Evolutionary conservation across 2,329 filamentous ascomycete species (phyloP), one percentile per base, ranked within the genome.

Genomic region (Calonectria crousiana): DNA sequence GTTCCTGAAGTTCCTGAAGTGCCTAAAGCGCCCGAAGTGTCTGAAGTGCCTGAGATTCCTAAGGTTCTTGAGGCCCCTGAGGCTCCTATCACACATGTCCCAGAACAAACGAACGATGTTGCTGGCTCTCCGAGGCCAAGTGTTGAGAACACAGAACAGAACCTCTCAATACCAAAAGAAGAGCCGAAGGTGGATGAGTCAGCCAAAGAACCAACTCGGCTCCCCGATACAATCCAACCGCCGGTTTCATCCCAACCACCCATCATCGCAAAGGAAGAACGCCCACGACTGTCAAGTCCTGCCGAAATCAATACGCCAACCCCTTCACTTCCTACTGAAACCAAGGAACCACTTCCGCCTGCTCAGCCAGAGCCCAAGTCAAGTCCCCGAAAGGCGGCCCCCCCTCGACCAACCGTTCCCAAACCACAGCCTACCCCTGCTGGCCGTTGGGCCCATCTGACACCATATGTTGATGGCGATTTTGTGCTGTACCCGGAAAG

Each of bases 381-480:
- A 47, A 80, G 78, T 47, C 78, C 79, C 8, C 76, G 72, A 41
- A 81, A 81, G 56, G 56, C 69, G 16, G 51, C 62, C 13, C 62
- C 75, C 16, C 52, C 69, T 34, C 72, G 73, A n/a, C 49, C 77
- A 28, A 68, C 64, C 10, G 69, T 76, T n/a, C 62, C 72, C 28
- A 78, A 81, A 70, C 78, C 82, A 36, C 83, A 84, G 44, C 82
- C 82, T 62, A 73, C 77, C 6, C 83, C 82, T 16, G 70, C 68
- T 16, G 83, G 84, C 3, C 82, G 83, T 28, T 87, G 85, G 83
- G 79, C 84, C 26, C 77, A 85, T 51, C 79, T 88, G 11, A 87
- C 84, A 2, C 84, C 86, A 5, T 87, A 86, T 65, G 72, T 88
- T 10, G 81, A 84, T 36, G 84, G 82, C 20, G 85, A 87, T 71